phyloP scores from a whole-genome alignment of 2,329 filamentous ascomycete genomes.

The Botryotinia narcissicola region DNA sequence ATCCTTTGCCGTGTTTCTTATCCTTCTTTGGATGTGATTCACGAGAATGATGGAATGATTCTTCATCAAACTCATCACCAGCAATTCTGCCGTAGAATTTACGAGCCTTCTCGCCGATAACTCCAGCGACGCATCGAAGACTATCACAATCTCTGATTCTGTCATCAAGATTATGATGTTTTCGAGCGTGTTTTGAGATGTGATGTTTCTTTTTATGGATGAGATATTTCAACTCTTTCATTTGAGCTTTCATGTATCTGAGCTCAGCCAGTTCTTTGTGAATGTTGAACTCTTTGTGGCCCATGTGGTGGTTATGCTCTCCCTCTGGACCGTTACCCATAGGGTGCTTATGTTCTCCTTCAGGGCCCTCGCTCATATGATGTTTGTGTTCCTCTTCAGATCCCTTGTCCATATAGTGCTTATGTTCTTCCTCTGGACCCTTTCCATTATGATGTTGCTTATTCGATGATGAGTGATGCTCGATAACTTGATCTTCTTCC shows the following conservation, averaged over 20 bases:
- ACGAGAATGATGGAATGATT: constrained; percentile 10
- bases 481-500: constrained; percentile 30
- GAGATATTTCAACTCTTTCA: constrained; percentile 44
- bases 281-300: constrained; percentile 34
- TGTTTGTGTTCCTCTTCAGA: background rate
- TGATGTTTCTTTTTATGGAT: constrained; percentile 45
- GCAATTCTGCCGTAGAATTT: constrained; percentile 38
- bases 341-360: background rate
- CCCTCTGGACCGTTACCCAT: background rate
- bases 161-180: constrained; percentile 38
- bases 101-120: constrained; percentile 42
- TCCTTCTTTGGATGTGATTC: constrained; percentile 16
- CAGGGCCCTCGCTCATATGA: background rate
- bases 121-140: constrained; percentile 45
- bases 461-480: constrained; percentile 26
- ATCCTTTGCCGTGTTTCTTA: background rate
- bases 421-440: background rate
- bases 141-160: constrained; percentile 42
- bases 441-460: constrained; percentile 16
- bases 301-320: background rate
- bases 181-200: constrained; percentile 37
- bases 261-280: constrained; percentile 47
- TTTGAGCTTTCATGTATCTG: constrained; percentile 44
- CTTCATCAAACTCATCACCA: constrained; percentile 24
- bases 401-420: background rate